phyloP scores from a whole-genome alignment of 345 rosid species.

The Bretschneidera sinensis region DNA sequence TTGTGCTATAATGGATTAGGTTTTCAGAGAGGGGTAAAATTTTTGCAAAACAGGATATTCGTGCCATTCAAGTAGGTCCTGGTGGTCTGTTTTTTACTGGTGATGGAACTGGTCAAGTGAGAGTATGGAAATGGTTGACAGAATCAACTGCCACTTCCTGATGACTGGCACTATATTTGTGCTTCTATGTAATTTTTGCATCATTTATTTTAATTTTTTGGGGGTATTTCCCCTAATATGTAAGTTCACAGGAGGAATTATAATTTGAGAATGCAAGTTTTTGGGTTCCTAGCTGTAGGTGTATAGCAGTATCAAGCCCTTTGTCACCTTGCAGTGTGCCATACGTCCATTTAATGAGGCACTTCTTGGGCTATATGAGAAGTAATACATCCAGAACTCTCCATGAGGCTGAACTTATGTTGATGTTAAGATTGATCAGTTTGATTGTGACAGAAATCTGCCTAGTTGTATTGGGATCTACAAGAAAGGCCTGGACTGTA shows the following conservation, averaged over 20 bases:
- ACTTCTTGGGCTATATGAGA: neutral
- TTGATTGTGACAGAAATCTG: neutral
- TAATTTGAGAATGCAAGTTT: conserved; percentile 14
- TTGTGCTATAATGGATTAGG: conserved; percentile 29
- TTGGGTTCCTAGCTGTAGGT: conserved; percentile 13
- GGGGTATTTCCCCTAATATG: neutral
- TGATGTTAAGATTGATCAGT: neutral
- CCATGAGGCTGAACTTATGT: neutral
- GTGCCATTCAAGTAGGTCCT: conserved; percentile 75
- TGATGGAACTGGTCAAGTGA: conserved; percentile 88
- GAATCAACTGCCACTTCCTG: conserved; percentile 33
- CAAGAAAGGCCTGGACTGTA: too few species aligned
- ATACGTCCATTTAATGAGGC: neutral
- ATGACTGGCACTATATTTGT: conserved; percentile 13
- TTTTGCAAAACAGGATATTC: conserved; percentile 74
- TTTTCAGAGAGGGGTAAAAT: conserved; percentile 90
- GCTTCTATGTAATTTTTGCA: conserved; percentile 8
- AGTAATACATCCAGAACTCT: conserved; percentile 1
- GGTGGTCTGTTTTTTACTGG: conserved; percentile 89
- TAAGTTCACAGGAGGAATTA: conserved; percentile 17
- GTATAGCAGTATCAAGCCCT: conserved; percentile 7
- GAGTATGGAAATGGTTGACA: conserved; percentile 78
- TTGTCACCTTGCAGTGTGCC: neutral
- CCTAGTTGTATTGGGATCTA: too few species aligned
- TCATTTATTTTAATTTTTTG: conserved; percentile 7